Evolutionary conservation across 495 filamentous ascomycete species (phyloP).

Genomic region (Amphirosellinia nigrospora): DNA sequence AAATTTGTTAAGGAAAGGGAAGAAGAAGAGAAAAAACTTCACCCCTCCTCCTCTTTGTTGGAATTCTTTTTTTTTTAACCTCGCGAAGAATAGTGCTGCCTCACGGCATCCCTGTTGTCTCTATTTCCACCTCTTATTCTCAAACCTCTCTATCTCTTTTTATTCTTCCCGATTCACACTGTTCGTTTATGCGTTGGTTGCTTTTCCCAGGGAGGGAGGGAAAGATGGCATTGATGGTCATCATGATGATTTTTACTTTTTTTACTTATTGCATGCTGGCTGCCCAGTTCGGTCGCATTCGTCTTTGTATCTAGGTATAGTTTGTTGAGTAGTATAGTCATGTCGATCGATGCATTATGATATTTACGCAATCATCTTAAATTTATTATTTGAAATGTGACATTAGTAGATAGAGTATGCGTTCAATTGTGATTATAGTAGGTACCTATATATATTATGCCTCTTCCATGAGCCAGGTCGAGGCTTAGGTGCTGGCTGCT

Average conservation of each 20-base stretch:
- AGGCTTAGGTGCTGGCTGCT: too few species aligned
- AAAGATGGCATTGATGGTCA: not conserved
- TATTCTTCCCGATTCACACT: slow-evolving; percentile 20
- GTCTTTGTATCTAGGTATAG: slow-evolving; percentile 11
- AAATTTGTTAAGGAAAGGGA: not conserved
- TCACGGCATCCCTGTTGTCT: slow-evolving; percentile 49
- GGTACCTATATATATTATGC: too few species aligned
- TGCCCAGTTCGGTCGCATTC: slow-evolving; percentile 6
- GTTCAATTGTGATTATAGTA: not conserved
- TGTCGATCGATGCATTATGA: not conserved
- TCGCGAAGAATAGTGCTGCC: slow-evolving; percentile 45
- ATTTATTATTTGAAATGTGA: not conserved
- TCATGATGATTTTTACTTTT: not conserved
- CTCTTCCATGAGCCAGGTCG: too few species aligned
- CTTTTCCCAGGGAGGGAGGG: not conserved
- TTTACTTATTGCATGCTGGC: slow-evolving; percentile 18
- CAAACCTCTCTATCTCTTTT: slow-evolving; percentile 11
- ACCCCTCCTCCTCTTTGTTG: not conserved
- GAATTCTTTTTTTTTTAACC: not conserved
- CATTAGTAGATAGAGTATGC: not conserved
- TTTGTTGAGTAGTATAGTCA: not conserved
- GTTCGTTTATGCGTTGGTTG: slow-evolving; percentile 10
- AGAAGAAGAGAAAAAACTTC: not conserved
- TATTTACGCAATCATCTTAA: not conserved
- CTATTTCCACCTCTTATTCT: slow-evolving; percentile 33